phyloP scores from a whole-genome alignment of 306 rosid species.

The Fragaria ananassa region DNA sequence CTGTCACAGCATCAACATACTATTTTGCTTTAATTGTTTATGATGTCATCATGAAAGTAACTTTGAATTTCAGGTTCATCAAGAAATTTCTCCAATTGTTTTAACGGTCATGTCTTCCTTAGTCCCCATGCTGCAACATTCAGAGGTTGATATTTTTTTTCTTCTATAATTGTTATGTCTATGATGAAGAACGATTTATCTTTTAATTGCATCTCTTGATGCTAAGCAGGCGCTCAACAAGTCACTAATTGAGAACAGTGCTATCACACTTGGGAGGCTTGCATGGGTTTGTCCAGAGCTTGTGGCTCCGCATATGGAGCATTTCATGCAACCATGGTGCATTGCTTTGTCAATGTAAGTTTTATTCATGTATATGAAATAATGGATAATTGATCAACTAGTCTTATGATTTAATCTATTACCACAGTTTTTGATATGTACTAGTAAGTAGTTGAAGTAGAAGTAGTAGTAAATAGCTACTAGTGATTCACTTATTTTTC shows the following conservation, averaged over 20 bases:
- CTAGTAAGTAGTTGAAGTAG: neutral
- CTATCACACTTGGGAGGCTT: conserved; percentile 97
- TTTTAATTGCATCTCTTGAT: conserved; percentile 29
- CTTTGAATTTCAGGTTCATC: conserved; percentile 68
- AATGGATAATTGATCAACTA: neutral
- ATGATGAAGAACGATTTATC: conserved; percentile 18
- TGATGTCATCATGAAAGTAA: neutral
- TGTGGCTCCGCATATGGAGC: conserved; percentile 97
- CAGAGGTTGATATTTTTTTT: conserved; percentile 57
- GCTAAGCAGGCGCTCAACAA: conserved; percentile 70
- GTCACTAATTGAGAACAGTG: conserved; percentile 89
- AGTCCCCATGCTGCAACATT: conserved; percentile 87
- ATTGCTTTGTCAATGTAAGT: conserved; percentile 79
- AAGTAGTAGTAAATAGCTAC: neutral
- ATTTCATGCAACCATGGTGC: conserved; percentile 98
- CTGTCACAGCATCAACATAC: neutral
- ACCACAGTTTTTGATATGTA: neutral
- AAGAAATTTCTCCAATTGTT: conserved; percentile 84
- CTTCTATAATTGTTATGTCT: neutral
- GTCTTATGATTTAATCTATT: neutral
- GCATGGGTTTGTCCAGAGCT: conserved; percentile 97
- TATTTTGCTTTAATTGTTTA: neutral
- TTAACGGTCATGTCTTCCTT: conserved; percentile 72
- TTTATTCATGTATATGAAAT: neutral
- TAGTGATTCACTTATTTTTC: neutral